phyloP scores from a whole-genome alignment of 2,329 filamentous ascomycete species.

The Pseudovirgaria hyperparasitica region DNA sequence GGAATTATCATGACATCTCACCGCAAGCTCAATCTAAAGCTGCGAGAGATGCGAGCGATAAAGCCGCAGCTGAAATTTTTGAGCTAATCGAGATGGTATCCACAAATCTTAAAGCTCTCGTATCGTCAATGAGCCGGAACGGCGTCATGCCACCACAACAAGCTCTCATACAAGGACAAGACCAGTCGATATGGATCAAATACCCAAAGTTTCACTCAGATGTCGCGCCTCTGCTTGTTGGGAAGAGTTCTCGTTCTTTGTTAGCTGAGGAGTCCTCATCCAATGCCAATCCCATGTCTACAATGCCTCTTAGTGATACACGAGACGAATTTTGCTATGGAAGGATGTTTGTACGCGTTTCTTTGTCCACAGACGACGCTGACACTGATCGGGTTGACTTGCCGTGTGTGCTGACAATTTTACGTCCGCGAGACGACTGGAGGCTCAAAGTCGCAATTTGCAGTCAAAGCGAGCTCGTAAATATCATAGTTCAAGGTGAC shows the following conservation, averaged over 20 bases:
- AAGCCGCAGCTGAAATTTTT: conserved; percentile 31
- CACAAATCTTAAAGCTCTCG: conserved; percentile 58
- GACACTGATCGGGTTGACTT: conserved; percentile 56
- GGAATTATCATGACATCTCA: conserved; percentile 12
- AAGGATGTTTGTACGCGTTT: conserved; percentile 61
- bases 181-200: conserved; percentile 69
- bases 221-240: conserved; percentile 56
- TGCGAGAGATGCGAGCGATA: conserved; percentile 32
- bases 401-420: conserved; percentile 62
- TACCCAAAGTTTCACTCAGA: conserved; percentile 65
- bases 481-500: conserved; percentile 58
- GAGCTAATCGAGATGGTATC: conserved; percentile 42
- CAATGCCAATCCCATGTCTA: conserved; percentile 43
- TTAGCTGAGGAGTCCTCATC: conserved; percentile 31
- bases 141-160: conserved; percentile 54
- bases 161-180: conserved; percentile 62
- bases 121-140: conserved; percentile 75
- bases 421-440: conserved; percentile 56
- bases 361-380: conserved; percentile 56
- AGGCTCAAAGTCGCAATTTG: conserved; percentile 61
- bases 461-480: conserved; percentile 68
- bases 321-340: conserved; percentile 64
- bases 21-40: conserved; percentile 22
- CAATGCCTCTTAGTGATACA: conserved; percentile 67
- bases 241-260: conserved; percentile 32